These are phyloP conservation scores for Phytophthora citrophthora DNA, from an alignment of 352 stramenopile genomes.

Conservation along the genomic window DNA sequence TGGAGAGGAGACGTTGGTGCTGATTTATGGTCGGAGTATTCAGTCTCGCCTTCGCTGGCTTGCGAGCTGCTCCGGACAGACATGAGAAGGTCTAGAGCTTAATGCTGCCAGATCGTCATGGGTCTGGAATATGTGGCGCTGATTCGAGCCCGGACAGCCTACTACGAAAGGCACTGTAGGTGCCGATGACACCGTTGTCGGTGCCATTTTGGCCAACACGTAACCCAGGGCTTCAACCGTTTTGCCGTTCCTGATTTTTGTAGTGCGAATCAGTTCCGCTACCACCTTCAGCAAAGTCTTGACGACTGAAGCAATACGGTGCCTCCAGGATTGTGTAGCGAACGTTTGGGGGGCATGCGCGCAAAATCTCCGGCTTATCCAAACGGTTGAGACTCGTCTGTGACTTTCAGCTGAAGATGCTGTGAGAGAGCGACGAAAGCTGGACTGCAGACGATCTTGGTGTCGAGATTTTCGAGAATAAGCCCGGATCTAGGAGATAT, in stretches of 20 bases:
- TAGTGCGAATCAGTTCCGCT: constrained; percentile 30
- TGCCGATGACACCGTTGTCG: too few relatives aligned
- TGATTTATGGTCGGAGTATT: constrained; percentile 43
- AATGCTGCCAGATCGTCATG: constrained; percentile 19
- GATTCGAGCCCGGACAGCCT: constrained; percentile 2
- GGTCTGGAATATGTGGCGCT: constrained; percentile 6
- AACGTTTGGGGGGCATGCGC: constrained; percentile 9
- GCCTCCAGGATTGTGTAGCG: constrained; percentile 15
- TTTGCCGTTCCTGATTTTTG: constrained; percentile 32
- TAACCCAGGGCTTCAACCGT: constrained; percentile 1
- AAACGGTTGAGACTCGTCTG: constrained; percentile 9
- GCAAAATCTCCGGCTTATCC: not conserved
- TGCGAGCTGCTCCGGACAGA: constrained; percentile 14
- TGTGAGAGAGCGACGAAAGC: constrained; percentile 13
- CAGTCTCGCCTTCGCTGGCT: constrained; percentile 16
- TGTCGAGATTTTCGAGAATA: constrained; percentile 10
- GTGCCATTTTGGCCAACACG: not conserved
- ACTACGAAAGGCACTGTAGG: not conserved
- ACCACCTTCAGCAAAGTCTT: constrained; percentile 1
- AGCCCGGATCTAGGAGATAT: constrained; percentile 13
- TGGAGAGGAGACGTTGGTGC: constrained; percentile 33
- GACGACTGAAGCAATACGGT: constrained; percentile 24
- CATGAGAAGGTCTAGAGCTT: constrained; percentile 9
- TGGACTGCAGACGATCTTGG: constrained; percentile 17
- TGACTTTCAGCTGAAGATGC: constrained; percentile 18